Conservation (phyloP, 179 eudicot species). For the Spinacia oleracea region DNA sequence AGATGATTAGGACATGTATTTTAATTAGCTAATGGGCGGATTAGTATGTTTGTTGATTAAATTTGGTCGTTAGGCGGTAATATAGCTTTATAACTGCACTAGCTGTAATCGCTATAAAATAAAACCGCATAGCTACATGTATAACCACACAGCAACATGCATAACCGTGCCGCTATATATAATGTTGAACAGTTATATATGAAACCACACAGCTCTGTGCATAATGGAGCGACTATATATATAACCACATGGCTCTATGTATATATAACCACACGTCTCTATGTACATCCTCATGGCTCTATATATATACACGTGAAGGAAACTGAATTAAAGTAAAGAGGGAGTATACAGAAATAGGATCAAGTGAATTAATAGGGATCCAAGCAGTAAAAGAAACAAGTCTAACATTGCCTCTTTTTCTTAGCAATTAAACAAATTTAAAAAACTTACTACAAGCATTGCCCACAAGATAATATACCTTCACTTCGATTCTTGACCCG, state of each 20-base stretch:
- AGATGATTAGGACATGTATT: no score
- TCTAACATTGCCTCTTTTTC: neutral
- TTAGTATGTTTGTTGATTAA: no score
- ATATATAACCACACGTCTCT: neutral
- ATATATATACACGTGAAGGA: neutral
- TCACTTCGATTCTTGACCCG: conserved; percentile 49
- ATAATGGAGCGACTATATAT: neutral
- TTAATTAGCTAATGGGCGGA: no score
- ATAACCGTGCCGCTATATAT: no score
- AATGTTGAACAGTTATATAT: neutral
- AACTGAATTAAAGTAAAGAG: neutral
- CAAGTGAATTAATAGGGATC: conserved; percentile 6
- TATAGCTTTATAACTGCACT: no score
- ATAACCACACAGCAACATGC: no score
- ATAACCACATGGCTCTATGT: neutral
- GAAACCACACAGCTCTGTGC: neutral
- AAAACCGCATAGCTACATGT: no score
- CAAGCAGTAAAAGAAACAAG: conserved; percentile 4
- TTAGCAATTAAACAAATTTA: conserved; percentile 1
- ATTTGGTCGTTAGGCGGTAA: no score
- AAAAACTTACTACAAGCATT: neutral
- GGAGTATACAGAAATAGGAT: neutral
- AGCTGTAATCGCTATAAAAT: no score
- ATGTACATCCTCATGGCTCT: neutral
- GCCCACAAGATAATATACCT: conserved; percentile 38